Conservation (phyloP, 495 filamentous ascomycete genomes). For the Penicillium soppii region DNA sequence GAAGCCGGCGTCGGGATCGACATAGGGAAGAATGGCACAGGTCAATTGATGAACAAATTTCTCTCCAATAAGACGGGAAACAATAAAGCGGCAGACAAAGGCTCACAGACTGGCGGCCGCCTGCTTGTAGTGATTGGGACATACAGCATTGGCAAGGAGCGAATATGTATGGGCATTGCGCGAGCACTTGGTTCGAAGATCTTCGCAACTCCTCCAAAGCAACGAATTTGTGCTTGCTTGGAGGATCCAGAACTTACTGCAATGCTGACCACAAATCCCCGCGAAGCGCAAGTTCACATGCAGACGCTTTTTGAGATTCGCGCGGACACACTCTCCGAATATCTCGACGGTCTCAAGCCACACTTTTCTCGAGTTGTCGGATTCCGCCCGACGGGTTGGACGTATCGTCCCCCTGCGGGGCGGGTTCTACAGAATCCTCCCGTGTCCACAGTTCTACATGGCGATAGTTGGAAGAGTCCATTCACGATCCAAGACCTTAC, state of each 20-base stretch:
- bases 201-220: slow-evolving; percentile 79
- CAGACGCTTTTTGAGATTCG: slow-evolving; percentile 89
- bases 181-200: slow-evolving; percentile 85
- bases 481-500: slow-evolving; percentile 66
- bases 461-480: slow-evolving; percentile 66
- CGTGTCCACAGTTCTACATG: slow-evolving; percentile 68
- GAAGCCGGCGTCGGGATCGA: slow-evolving; percentile 52
- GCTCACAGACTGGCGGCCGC: slow-evolving; percentile 47
- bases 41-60: slow-evolving; percentile 64
- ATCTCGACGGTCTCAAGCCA: slow-evolving; percentile 72
- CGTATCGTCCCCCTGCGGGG: slow-evolving; percentile 69
- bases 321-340: slow-evolving; percentile 82
- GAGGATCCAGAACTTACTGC: slow-evolving; percentile 79
- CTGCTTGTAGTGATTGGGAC: slow-evolving; percentile 93
- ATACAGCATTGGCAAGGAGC: slow-evolving; percentile 97
- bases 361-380: slow-evolving; percentile 86
- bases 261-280: slow-evolving; percentile 74
- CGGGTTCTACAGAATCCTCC: slow-evolving; percentile 63
- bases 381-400: slow-evolving; percentile 91
- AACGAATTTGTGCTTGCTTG: slow-evolving; percentile 76
- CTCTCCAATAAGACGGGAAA: slow-evolving; percentile 31
- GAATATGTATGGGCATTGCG: slow-evolving; percentile 90
- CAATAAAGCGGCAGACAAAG: slow-evolving; percentile 4
- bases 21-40: slow-evolving; percentile 33
- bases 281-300: slow-evolving; percentile 95